phyloP scores from a whole-genome alignment of 345 rosid species.

The Anacardium occidentale region DNA sequence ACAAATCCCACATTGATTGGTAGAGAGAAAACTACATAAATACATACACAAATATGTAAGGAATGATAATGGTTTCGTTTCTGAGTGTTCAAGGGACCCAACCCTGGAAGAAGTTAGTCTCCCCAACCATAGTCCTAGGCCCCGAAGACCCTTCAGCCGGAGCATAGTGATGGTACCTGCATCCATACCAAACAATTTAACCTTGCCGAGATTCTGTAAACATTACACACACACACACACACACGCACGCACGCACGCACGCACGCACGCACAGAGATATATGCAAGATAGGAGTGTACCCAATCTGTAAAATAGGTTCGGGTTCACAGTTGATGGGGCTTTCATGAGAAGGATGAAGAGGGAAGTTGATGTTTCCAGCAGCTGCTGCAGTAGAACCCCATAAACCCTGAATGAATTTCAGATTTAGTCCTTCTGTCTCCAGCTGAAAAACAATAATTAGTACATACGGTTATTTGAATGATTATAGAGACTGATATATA shows the following conservation, averaged over 20 bases:
- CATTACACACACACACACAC: too few relatives aligned
- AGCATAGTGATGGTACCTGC: slow-evolving; percentile 60
- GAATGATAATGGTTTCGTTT: background rate
- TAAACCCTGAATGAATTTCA: slow-evolving; percentile 51
- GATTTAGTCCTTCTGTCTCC: slow-evolving; percentile 60
- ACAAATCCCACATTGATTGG: background rate
- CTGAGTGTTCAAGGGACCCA: slow-evolving; percentile 56
- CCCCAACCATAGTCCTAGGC: slow-evolving; percentile 45
- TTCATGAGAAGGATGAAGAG: slow-evolving; percentile 48
- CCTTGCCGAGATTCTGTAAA: too few relatives aligned
- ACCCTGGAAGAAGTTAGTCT: slow-evolving; percentile 77
- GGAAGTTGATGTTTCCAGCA: slow-evolving; percentile 44
- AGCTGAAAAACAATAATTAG: slow-evolving; percentile 36
- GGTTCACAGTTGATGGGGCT: slow-evolving; percentile 52
- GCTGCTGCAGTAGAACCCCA: slow-evolving; percentile 51
- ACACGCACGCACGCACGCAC: too few relatives aligned
- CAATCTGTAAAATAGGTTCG: slow-evolving; percentile 70
- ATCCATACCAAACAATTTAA: background rate
- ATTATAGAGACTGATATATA: background rate
- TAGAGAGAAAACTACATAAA: background rate
- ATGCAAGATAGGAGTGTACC: slow-evolving; percentile 35
- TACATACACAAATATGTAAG: background rate
- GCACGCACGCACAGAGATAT: background rate
- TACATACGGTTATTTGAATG: background rate
- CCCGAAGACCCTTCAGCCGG: slow-evolving; percentile 64